Percentiles rank a stretch among this genome's conserved stretches.
Conservation (phyloP, 108 stramenopile genomes). For the Mediolabrus comicus region DNA sequence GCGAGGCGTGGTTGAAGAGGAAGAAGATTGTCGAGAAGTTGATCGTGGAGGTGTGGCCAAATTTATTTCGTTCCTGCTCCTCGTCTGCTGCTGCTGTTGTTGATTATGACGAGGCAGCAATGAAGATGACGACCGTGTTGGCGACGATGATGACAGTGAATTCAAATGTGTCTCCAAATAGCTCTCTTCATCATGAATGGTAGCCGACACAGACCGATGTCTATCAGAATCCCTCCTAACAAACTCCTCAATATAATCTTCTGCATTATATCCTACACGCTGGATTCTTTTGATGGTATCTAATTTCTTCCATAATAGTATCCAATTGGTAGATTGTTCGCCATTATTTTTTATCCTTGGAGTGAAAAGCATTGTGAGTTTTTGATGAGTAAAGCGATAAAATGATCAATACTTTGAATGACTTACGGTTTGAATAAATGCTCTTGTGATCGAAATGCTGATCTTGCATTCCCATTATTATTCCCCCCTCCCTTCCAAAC, state of each 20-base stretch:
- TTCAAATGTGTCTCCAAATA: not conserved
- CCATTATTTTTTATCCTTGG: slow-evolving; percentile 46
- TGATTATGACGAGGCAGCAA: not conserved
- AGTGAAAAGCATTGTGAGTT: no score
- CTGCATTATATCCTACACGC: slow-evolving; percentile 9
- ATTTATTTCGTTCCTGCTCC: not conserved
- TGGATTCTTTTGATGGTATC: slow-evolving; percentile 15
- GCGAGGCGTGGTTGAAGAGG: slow-evolving; percentile 5
- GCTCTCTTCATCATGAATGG: not conserved
- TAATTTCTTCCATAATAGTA: slow-evolving; percentile 41
- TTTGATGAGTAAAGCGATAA: no score
- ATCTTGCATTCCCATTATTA: slow-evolving; percentile 3
- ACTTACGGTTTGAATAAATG: slow-evolving; percentile 50
- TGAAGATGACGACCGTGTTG: not conserved
- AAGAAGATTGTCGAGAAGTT: not conserved
- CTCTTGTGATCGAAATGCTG: slow-evolving; percentile 22
- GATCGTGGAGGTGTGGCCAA: not conserved
- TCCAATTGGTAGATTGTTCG: slow-evolving; percentile 45
- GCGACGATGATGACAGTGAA: not conserved
- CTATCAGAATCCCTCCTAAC: slow-evolving; percentile 32
- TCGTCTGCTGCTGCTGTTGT: not conserved
- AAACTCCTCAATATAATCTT: slow-evolving; percentile 47
- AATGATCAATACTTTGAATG: no score
- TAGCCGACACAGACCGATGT: slow-evolving; percentile 5
- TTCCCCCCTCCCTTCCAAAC: slow-evolving; percentile 25